phyloP scores from a whole-genome alignment of 208 protist genomes.

The Trypanosoma melophagium region DNA sequence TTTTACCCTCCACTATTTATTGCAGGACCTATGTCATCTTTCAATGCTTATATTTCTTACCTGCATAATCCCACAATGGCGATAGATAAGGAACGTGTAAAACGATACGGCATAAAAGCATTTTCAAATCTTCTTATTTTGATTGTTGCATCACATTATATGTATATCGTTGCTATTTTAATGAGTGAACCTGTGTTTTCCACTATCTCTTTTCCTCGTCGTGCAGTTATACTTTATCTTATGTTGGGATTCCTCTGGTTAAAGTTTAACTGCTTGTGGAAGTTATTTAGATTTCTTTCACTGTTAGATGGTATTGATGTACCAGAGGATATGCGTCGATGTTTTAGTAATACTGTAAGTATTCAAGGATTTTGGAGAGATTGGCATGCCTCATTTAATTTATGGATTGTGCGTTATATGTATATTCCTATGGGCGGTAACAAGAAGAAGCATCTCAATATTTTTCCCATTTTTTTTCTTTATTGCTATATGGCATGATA shows the following conservation, averaged over 20 bases:
- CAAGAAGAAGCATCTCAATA: conserved; percentile 38
- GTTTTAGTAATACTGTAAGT: conserved; percentile 61
- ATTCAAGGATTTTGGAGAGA: conserved; percentile 90
- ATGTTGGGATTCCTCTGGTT: conserved; percentile 61
- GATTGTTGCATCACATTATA: conserved; percentile 32
- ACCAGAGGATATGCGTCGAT: conserved; percentile 83
- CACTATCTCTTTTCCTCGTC: conserved; percentile 13
- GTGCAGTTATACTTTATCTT: conserved; percentile 37
- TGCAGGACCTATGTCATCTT: conserved; percentile 88
- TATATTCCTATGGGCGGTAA: conserved; percentile 78
- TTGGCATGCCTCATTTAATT: conserved; percentile 93
- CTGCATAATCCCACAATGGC: conserved; percentile 37
- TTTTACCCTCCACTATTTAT: conserved; percentile 91
- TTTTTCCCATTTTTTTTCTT: conserved; percentile 94
- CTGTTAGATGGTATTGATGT: conserved; percentile 70
- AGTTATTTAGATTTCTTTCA: conserved; percentile 63
- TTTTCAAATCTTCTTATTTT: conserved; percentile 28
- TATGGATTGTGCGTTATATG: conserved; percentile 90
- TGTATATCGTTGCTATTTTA: conserved; percentile 57
- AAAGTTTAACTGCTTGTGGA: conserved; percentile 80
- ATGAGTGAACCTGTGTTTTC: conserved; percentile 18
- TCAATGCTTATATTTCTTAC: conserved; percentile 87
- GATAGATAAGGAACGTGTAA: conserved; percentile 16
- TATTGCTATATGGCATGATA: conserved; percentile 92
- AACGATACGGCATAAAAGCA: conserved; percentile 28